phyloP scores from a whole-genome alignment of 495 filamentous ascomycete genomes.

The Tricharina praecox region DNA sequence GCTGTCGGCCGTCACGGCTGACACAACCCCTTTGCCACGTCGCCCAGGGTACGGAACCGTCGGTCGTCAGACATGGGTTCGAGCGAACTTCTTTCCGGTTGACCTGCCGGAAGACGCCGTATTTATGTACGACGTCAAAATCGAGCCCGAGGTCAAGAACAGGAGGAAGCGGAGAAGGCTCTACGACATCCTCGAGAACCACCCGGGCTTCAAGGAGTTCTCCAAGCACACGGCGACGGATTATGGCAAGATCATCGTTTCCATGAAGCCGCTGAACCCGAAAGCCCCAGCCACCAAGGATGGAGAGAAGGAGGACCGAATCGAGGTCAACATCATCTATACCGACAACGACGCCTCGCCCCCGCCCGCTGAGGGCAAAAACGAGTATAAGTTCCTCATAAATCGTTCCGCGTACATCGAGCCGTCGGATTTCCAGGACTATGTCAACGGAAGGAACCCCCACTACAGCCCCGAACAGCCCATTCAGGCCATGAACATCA shows the following conservation, averaged over 20 bases:
- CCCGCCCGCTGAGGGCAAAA: slow-evolving; percentile 22
- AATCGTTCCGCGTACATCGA: slow-evolving; percentile 17
- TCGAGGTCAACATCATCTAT: slow-evolving; percentile 24
- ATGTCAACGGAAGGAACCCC: slow-evolving; percentile 17
- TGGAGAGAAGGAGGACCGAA: slow-evolving; percentile 10
- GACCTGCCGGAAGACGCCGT: slow-evolving; percentile 26
- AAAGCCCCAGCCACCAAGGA: neutral
- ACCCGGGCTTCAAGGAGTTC: slow-evolving; percentile 23
- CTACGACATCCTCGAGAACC: slow-evolving; percentile 33
- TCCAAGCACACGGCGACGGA: slow-evolving; percentile 37
- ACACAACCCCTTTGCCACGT: slow-evolving; percentile 25
- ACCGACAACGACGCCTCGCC: slow-evolving; percentile 29
- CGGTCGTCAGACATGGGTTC: slow-evolving; percentile 37
- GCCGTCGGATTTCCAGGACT: slow-evolving; percentile 18
- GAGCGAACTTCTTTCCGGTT: slow-evolving; percentile 49
- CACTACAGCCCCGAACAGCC: slow-evolving; percentile 22
- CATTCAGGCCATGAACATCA: slow-evolving; percentile 29
- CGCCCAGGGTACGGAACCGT: slow-evolving; percentile 45
- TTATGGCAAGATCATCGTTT: slow-evolving; percentile 24
- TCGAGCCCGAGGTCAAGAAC: slow-evolving; percentile 29
- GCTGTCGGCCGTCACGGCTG: neutral
- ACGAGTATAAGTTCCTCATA: slow-evolving; percentile 19
- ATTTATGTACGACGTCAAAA: slow-evolving; percentile 30
- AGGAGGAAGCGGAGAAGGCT: slow-evolving; percentile 40
- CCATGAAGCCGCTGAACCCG: slow-evolving; percentile 16